These are phyloP conservation scores for Fusarium buharicum DNA, from an alignment of 2,329 filamentous ascomycete species.

Conservation along the genomic window DNA sequence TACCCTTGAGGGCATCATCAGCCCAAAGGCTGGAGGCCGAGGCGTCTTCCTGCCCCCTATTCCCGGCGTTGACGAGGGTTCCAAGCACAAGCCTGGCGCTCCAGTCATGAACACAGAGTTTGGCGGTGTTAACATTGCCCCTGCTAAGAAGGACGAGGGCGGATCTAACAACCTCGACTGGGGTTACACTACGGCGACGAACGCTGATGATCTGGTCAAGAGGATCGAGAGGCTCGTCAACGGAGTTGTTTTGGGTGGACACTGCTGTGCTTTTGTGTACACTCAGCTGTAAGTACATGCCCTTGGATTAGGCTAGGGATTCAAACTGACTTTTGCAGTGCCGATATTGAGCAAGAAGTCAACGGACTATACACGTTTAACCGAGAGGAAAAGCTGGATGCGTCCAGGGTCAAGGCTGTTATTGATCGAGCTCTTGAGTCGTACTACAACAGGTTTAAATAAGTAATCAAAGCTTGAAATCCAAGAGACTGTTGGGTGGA, in stretches of 20 bases:
- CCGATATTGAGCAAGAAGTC: conserved; percentile 74
- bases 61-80: conserved; percentile 56
- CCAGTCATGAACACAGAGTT: conserved; percentile 75
- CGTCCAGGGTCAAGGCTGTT: conserved; percentile 65
- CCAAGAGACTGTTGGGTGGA: background rate
- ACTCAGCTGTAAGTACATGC: conserved; percentile 66
- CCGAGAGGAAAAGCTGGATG: conserved; percentile 69
- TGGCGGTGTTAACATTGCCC: conserved; percentile 73
- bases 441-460: conserved; percentile 55
- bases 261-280: conserved; percentile 72
- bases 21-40: conserved; percentile 58
- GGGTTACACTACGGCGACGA: conserved; percentile 74
- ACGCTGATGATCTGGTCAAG: conserved; percentile 67
- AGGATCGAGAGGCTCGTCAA: conserved; percentile 68
- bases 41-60: conserved; percentile 65
- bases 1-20: conserved; percentile 64
- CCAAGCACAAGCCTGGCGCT: conserved; percentile 62
- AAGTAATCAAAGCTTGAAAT: background rate
- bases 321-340: conserved; percentile 45
- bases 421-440: conserved; percentile 62
- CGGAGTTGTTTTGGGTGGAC: conserved; percentile 65
- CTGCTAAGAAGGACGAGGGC: conserved; percentile 50
- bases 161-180: conserved; percentile 63
- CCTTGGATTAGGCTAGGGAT: background rate
- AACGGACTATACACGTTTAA: conserved; percentile 74